These are phyloP conservation scores for Mimosa bimucronata DNA, from an alignment of 306 rosid species.

Conservation along the genomic window DNA sequence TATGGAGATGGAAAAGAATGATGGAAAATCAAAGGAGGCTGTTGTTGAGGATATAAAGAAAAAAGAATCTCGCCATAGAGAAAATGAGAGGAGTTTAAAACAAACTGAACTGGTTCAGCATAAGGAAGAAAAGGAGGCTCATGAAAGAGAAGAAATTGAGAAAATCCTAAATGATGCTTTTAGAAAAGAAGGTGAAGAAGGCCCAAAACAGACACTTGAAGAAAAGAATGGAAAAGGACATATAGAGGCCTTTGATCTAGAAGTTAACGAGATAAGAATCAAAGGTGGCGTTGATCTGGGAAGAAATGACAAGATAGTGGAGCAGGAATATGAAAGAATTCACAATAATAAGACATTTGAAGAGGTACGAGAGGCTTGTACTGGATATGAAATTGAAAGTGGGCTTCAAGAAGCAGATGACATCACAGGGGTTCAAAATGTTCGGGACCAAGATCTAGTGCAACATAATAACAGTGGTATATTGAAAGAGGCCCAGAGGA, in stretches of 20 bases:
- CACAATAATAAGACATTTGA: conserved; percentile 29
- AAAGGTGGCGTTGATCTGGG: conserved; percentile 37
- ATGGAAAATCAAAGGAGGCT: conserved; percentile 35
- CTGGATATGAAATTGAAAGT: conserved; percentile 40
- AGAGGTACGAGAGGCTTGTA: conserved; percentile 32
- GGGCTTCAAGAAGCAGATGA: conserved; percentile 26
- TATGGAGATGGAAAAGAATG: conserved; percentile 41
- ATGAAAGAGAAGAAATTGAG: conserved; percentile 47
- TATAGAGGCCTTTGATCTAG: conserved; percentile 43
- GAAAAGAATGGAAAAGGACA: conserved; percentile 49
- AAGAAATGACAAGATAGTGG: conserved; percentile 28
- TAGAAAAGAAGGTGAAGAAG: conserved; percentile 43
- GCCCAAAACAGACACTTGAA: conserved; percentile 41
- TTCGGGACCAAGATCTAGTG: conserved; percentile 30
- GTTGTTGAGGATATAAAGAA: conserved; percentile 28
- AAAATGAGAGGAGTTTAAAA: conserved; percentile 44
- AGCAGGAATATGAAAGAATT: conserved; percentile 25
- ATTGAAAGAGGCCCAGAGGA: conserved; percentile 33
- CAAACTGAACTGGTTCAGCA: conserved; percentile 37
- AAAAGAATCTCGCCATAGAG: conserved; percentile 32
- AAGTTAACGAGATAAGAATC: conserved; percentile 47
- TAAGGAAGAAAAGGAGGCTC: conserved; percentile 45
- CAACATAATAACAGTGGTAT: conserved; percentile 30
- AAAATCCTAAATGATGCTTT: conserved; percentile 38
- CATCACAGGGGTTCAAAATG: conserved; percentile 15